Conservation (phyloP, 1,139 yeast genomes). For the Kodamaea alishanica region DNA sequence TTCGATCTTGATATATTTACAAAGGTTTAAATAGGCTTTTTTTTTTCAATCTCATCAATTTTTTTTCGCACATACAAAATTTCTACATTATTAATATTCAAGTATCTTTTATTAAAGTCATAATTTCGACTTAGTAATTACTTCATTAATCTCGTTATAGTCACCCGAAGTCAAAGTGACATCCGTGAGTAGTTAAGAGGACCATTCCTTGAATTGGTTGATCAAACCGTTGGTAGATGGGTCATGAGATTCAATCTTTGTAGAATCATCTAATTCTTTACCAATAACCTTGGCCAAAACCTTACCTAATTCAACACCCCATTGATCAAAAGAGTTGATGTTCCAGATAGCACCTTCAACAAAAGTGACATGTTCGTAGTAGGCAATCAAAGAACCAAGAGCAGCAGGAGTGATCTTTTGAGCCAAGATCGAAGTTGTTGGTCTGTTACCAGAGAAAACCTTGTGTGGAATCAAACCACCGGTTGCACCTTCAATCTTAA, state of each 20-base stretch:
- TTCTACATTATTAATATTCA: neutral
- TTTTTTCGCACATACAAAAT: too few relatives aligned
- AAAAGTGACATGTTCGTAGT: constrained; percentile 95
- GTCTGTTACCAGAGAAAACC: constrained; percentile 96
- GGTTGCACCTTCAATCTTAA: constrained; percentile 84
- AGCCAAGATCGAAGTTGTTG: constrained; percentile 94
- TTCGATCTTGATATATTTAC: constrained; percentile 11
- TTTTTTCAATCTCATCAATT: constrained; percentile 4
- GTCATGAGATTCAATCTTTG: constrained; percentile 66
- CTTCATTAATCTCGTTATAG: constrained; percentile 1
- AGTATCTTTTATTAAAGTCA: constrained; percentile 1
- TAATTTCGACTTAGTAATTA: neutral
- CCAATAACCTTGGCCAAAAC: constrained; percentile 95
- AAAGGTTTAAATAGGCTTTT: constrained; percentile 10
- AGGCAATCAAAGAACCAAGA: constrained; percentile 92
- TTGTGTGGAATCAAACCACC: constrained; percentile 91
- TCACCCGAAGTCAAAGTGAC: constrained; percentile 7
- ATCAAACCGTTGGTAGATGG: constrained; percentile 87
- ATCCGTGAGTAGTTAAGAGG: constrained; percentile 23
- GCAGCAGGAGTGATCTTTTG: constrained; percentile 96
- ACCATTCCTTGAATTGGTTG: constrained; percentile 92
- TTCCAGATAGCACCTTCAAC: constrained; percentile 99
- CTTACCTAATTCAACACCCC: constrained; percentile 99
- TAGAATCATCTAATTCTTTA: constrained; percentile 67
- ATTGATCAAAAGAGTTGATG: constrained; percentile 98